phyloP scores from a whole-genome alignment of 2,329 filamentous ascomycete genomes.

The Leptographium lundbergii region DNA sequence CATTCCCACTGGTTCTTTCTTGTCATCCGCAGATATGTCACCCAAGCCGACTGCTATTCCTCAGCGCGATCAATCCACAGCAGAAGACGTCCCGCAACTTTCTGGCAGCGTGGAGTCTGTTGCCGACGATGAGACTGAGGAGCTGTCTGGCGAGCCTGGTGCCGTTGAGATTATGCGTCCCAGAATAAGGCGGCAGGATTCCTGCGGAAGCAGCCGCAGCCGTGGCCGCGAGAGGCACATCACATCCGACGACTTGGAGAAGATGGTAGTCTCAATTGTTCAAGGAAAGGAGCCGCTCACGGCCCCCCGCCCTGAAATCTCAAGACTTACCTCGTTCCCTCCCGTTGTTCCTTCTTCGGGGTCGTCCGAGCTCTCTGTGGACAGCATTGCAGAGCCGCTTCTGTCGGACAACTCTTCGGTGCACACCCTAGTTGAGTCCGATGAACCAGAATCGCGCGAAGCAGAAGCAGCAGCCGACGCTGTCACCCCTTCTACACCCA shows the following conservation, averaged over 20 bases:
- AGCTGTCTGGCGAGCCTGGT: conserved; percentile 40
- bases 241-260: conserved; percentile 82
- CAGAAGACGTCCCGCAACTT: conserved; percentile 55
- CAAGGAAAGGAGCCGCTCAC: conserved; percentile 64
- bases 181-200: conserved; percentile 58
- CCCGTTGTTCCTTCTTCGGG: not conserved
- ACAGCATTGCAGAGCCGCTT: not conserved
- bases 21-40: conserved; percentile 21
- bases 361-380: not conserved
- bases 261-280: conserved; percentile 88
- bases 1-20: not conserved
- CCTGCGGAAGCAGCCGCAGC: conserved; percentile 55
- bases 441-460: not conserved
- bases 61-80: conserved; percentile 12
- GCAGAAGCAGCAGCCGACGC: not conserved
- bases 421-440: not conserved
- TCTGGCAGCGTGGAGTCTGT: conserved; percentile 68
- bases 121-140: conserved; percentile 53
- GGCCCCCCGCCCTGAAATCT: conserved; percentile 35
- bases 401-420: not conserved
- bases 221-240: conserved; percentile 75
- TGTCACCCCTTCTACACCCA: not conserved
- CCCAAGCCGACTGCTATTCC: conserved; percentile 38
- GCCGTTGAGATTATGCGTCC: conserved; percentile 51
- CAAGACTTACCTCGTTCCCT: conserved; percentile 12